Evolutionary conservation across 192 early-diverging fungal species (phyloP).

Genomic region (Rhizophagus sp.): DNA sequence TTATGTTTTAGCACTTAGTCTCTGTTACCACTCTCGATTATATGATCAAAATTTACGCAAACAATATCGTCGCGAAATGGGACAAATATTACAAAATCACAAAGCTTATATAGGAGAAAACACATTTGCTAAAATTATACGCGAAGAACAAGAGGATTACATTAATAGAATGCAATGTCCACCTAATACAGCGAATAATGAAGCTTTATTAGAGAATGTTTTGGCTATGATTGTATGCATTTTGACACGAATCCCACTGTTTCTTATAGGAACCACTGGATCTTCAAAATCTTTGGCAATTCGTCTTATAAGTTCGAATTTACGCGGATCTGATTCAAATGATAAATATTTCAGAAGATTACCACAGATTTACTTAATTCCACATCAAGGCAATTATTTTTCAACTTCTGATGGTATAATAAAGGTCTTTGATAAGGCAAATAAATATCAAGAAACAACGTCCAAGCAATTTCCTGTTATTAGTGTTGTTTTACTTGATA

Average conservation of each 20-base stretch:
- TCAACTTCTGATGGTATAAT: constrained; percentile 33
- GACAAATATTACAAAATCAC: neutral
- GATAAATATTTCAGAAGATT: constrained; percentile 18
- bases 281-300: constrained; percentile 29
- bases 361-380: constrained; percentile 27
- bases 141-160: constrained; percentile 25
- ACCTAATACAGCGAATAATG: neutral
- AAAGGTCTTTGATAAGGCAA: constrained; percentile 22
- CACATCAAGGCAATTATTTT: constrained; percentile 19
- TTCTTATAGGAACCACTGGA: constrained; percentile 21
- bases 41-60: neutral
- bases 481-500: constrained; percentile 30
- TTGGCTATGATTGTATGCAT: constrained; percentile 26
- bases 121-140: neutral
- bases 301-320: constrained; percentile 21
- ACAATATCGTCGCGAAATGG: neutral
- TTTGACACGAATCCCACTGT: constrained; percentile 18
- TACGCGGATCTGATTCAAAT: constrained; percentile 25
- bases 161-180: neutral
- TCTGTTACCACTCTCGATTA: neutral
- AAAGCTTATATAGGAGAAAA: neutral
- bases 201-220: constrained; percentile 25
- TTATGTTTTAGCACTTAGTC: constrained; percentile 19
- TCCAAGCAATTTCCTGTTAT: constrained; percentile 11
- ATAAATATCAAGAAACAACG: constrained; percentile 4